Base-by-base conservation (phyloP, 192 early-diverging fungal species). In the Spinellus fusiger region DNA sequence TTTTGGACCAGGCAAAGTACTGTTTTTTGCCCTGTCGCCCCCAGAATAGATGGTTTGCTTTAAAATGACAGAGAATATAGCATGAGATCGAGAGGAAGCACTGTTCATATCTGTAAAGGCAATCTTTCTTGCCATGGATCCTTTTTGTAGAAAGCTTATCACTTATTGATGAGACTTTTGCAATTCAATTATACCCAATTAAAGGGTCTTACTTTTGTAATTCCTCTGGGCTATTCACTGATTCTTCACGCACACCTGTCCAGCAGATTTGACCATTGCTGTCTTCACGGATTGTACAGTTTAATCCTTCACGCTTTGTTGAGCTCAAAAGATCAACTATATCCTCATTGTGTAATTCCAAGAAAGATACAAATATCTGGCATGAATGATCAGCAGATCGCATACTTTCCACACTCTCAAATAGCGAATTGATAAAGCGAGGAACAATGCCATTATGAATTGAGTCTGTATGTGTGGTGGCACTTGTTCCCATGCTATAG, bases 271-370 rank as follows among this genome's bases (percentile, higher is more conserved):
- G 86, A 44, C 95, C 96, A 35, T 83, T 77, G 5, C 82, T 74
- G 76, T 99, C 95, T 53, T 91, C 88, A 48, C 93, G 81, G 27
- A 97, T 73, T 16, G 56, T 55, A 15, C 48, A 32, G 26, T 49
- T 38, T 15, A 62, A 32, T 8, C 54, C 50, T 71, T 71, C 27
- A 61, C 57, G 54, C 18, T 35, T 31, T 10, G 20, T 63, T 56
- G 38, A 71, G 46, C 76, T 75, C 29, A 96, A 77, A 20, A 98
- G 77, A 67, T 98, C 96, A 20, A 92, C 84, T 37, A 96, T 73
- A 56, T 98, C 95, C 61, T 98, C 95, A 73, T 98, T 96, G 77
- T 98, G 93, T 16, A 96, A 73, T 69, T 98, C 95, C 38, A 98
- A 54, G 68, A 94, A 98, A 15, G 93, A 93, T 8, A 96, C 90